phyloP scores from a whole-genome alignment of 306 rosid species.

The Notholithocarpus densiflorus region DNA sequence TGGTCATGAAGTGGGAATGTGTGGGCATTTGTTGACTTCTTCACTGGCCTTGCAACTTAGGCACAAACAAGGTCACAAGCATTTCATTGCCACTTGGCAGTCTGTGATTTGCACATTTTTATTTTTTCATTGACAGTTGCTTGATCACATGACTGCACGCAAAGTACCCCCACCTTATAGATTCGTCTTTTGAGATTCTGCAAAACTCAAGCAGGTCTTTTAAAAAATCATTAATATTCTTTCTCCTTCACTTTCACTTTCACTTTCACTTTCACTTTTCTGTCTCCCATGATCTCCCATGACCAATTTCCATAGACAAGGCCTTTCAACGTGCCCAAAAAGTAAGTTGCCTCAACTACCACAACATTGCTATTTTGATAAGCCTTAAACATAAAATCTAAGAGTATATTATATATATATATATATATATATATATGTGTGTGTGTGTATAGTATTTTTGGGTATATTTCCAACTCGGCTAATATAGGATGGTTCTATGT shows the following conservation, averaged over 20 bases:
- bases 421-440: too few relatives aligned
- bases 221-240: neutral
- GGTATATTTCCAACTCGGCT: constrained; percentile 3
- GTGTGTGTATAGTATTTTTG: neutral
- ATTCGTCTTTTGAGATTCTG: neutral
- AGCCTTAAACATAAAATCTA: neutral
- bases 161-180: neutral
- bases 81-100: neutral
- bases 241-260: neutral
- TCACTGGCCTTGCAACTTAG: neutral
- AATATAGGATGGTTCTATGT: constrained; percentile 12
- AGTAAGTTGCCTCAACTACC: neutral
- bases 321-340: neutral
- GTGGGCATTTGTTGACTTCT: neutral
- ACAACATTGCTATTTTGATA: neutral
- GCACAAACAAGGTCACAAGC: neutral
- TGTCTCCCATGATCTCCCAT: neutral
- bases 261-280: neutral
- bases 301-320: neutral
- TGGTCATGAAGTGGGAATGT: neutral
- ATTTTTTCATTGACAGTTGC: neutral
- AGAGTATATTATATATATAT: too few relatives aligned
- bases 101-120: neutral
- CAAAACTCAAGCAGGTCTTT: neutral
- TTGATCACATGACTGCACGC: neutral